These are phyloP conservation scores for Fusarium annulatum DNA, from an alignment of 2,329 filamentous ascomycete species.

Conservation along the genomic window DNA sequence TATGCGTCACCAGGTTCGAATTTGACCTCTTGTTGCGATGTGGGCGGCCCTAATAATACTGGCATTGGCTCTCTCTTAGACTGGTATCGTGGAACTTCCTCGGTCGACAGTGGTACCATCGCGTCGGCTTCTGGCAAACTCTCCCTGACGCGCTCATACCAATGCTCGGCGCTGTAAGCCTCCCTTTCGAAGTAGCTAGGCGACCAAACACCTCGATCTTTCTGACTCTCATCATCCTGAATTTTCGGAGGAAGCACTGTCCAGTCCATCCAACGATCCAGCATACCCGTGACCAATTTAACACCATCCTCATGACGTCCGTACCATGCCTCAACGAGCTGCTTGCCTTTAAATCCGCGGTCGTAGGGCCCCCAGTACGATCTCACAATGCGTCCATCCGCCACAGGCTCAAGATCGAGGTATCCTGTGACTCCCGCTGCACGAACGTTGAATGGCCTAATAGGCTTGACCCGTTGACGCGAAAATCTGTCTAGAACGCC, in stretches of 20 bases:
- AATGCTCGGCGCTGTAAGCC: constrained; percentile 47
- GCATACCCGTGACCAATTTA: constrained; percentile 51
- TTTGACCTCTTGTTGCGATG: constrained; percentile 46
- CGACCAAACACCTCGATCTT: constrained; percentile 55
- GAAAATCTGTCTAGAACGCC: constrained; percentile 47
- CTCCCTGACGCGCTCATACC: constrained; percentile 41
- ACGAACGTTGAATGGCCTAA: constrained; percentile 39
- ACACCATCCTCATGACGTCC: constrained; percentile 53
- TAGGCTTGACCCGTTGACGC: constrained; percentile 42
- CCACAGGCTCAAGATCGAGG: constrained; percentile 50
- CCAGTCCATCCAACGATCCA: constrained; percentile 56
- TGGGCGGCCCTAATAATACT: constrained; percentile 49
- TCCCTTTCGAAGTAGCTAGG: constrained; percentile 50
- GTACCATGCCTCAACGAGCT: constrained; percentile 55
- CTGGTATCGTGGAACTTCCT: constrained; percentile 47
- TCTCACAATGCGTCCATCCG: constrained; percentile 48
- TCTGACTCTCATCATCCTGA: constrained; percentile 42
- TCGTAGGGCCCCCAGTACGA: constrained; percentile 53
- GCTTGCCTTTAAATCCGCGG: constrained; percentile 47
- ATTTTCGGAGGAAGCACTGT: constrained; percentile 54
- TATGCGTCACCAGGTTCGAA: constrained; percentile 45
- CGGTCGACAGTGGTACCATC: constrained; percentile 32
- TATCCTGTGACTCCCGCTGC: constrained; percentile 41
- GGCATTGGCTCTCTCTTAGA: constrained; percentile 45
- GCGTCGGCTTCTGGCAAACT: constrained; percentile 22